Percentiles rank a stretch among this genome's conserved stretches.
These are phyloP conservation scores for Globisporangium emineosum DNA, from an alignment of 352 stramenopile genomes.

Conservation along the genomic window DNA sequence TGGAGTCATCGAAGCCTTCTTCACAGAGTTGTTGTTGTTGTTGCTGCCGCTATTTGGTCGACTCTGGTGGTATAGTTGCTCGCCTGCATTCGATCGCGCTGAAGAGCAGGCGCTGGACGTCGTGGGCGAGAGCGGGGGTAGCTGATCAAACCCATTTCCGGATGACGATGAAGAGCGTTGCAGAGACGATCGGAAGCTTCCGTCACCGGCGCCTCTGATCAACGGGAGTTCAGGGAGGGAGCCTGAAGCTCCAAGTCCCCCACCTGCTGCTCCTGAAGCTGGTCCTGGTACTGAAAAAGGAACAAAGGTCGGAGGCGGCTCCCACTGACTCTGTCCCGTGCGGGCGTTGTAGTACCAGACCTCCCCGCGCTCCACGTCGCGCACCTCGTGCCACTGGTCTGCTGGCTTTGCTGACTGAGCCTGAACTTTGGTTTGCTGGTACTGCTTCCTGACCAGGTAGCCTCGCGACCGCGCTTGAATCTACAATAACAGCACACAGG, in stretches of 20 bases:
- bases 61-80: conserved; percentile 20
- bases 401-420: neutral
- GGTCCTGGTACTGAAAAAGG: neutral
- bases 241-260: neutral
- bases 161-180: conserved; percentile 10
- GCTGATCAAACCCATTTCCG: conserved; percentile 5
- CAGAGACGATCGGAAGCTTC: conserved; percentile 10
- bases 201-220: conserved; percentile 14
- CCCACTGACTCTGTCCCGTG: conserved; percentile 77
- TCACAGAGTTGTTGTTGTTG: conserved; percentile 1
- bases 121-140: conserved; percentile 27
- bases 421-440: conserved; percentile 17
- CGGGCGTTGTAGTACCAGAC: conserved; percentile 81
- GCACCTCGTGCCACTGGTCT: conserved; percentile 67
- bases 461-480: conserved; percentile 68
- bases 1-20: neutral
- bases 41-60: conserved; percentile 6
- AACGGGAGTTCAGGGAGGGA: conserved; percentile 27
- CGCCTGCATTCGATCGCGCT: conserved; percentile 26
- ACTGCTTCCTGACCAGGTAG: conserved; percentile 40
- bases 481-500: conserved; percentile 14
- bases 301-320: conserved; percentile 33
- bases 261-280: neutral
- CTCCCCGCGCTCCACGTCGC: conserved; percentile 60
- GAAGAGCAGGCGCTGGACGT: conserved; percentile 29